Base-by-base conservation (phyloP, 1,284 basidiomycete genomes). In the Cystobasidium slooffiae region DNA sequence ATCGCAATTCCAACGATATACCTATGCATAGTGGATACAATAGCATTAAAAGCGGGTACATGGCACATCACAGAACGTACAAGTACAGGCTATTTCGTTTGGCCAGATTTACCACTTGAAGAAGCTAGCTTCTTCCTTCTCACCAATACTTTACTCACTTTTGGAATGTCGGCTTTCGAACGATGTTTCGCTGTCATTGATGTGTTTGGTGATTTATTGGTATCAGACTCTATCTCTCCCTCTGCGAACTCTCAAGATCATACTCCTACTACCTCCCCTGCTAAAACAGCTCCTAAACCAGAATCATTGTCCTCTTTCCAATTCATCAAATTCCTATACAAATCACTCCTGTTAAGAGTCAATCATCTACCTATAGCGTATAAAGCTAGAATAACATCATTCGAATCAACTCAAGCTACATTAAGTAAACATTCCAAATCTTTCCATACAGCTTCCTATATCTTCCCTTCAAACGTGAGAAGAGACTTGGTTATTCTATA, bases 111-210 rank as follows among this genome's bases (percentile, higher is more conserved):
- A 47, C 72, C 62, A 6, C 22, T 72, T 78, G 80, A 64, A 59
- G 81, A 81, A 66, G 81, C 80, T 12, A 56, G 78, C 43, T 81
- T 81, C 77, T 81, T 81, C 72, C 67, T 80, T 8, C 59, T 81
- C 16, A 81, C 80, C 2, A 81, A 81, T 68, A 67, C 74, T 10
- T 76, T 81, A 61, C 77, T 81, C 58, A 77, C 78, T 0, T 77
- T 78, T 49, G 80, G 80, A 8, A 73, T 78, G 63, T 66, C 67
- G n/a, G 76, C 78, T 7, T 78, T 79, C 74, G 77, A 58, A 44
- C 75, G 63, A n/a, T 52, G 52, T 14, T 47, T 14, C 14, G 24
- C 18, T 4, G 41, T 68, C 37, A 67, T 74, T 31, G 72, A 74
- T 22, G 43, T 51, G 20, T 66, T 55, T 59, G 43, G 55, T 9